Conservation (phyloP, 805 yeast genomes). For the Saturnispora halmiae region DNA sequence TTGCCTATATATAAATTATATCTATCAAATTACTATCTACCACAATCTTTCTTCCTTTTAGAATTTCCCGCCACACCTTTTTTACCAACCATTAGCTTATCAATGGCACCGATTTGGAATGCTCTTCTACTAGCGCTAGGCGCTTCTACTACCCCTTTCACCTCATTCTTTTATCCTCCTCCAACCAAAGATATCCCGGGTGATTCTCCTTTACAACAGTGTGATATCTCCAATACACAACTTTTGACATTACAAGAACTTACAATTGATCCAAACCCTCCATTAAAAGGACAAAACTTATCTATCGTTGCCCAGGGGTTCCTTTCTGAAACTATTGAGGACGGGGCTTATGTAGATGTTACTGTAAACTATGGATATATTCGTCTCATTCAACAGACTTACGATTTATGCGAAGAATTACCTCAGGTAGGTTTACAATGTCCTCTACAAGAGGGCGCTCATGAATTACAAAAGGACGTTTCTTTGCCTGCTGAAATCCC, state of each 20-base stretch:
- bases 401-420: conserved; percentile 84
- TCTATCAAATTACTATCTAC: no score
- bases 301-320: conserved; percentile 70
- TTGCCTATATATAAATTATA: no score
- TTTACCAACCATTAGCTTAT: no score
- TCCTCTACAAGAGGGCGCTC: conserved; percentile 66
- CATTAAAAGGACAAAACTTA: conserved; percentile 73
- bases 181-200: conserved; percentile 77
- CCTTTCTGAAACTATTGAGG: conserved; percentile 45
- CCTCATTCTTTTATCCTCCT: conserved; percentile 5
- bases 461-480: conserved; percentile 58
- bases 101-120: no score
- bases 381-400: conserved; percentile 78
- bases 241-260: conserved; percentile 53
- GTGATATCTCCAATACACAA: conserved; percentile 62
- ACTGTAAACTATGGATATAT: conserved; percentile 91
- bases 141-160: no score
- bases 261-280: conserved; percentile 75
- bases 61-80: no score
- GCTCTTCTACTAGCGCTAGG: no score
- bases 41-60: no score
- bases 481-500: conserved; percentile 89
- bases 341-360: conserved; percentile 92
- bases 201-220: conserved; percentile 70
- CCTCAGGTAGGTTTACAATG: conserved; percentile 78